Percentiles rank a stretch among this genome's conserved stretches.
These are phyloP conservation scores for Trypanosoma cruzi DNA, from an alignment of 208 protist species.

Conservation along the genomic window DNA sequence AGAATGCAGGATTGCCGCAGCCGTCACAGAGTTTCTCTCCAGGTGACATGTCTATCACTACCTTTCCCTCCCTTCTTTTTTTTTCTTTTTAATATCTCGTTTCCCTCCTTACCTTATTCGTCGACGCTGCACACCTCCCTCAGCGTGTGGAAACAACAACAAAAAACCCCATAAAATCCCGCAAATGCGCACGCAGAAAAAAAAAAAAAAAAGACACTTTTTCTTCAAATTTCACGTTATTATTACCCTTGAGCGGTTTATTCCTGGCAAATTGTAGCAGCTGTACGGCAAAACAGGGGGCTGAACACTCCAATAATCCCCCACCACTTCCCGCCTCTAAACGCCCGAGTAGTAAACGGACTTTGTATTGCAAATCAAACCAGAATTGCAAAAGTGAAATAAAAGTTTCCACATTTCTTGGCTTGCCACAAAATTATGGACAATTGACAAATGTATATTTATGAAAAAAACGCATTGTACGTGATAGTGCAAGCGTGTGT, in stretches of 20 bases:
- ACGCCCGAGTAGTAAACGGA: not conserved
- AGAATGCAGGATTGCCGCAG: slow-evolving; percentile 45
- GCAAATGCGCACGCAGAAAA: too few relatives aligned
- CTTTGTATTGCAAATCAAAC: not conserved
- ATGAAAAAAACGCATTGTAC: not conserved
- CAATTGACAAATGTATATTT: not conserved
- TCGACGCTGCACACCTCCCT: not conserved
- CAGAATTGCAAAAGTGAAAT: not conserved
- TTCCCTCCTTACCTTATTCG: not conserved
- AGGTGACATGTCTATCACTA: not conserved
- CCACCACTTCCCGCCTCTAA: not conserved
- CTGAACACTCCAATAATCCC: not conserved
- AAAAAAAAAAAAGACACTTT: slow-evolving; percentile 15
- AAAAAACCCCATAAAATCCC: too few relatives aligned
- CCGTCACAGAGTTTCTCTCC: slow-evolving; percentile 45
- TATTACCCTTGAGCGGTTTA: not conserved
- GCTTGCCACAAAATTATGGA: not conserved
- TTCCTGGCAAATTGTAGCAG: not conserved
- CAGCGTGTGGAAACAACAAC: too few relatives aligned
- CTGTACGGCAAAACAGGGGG: not conserved
- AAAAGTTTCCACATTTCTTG: not conserved
- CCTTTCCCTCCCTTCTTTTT: not conserved
- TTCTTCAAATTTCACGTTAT: not conserved
- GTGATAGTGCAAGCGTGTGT: not conserved
- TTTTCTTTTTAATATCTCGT: not conserved